phyloP scores from a whole-genome alignment of 768 basidiomycete genomes.

The Ramaria rubella region DNA sequence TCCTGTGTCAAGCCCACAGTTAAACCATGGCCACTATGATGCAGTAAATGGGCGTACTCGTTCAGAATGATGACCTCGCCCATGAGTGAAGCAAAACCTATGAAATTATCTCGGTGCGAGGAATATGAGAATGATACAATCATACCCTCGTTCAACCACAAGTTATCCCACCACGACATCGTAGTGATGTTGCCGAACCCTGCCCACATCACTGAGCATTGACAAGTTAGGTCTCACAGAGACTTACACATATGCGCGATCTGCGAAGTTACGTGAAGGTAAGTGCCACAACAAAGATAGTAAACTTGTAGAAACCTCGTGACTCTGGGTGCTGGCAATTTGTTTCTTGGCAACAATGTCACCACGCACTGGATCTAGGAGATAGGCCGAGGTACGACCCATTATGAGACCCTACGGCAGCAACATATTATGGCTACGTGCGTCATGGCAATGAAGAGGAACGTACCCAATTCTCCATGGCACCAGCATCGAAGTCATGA shows the following conservation, averaged over 20 bases:
- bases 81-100: constrained; percentile 86
- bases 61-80: constrained; percentile 82
- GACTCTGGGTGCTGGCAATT: constrained; percentile 70
- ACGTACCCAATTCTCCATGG: constrained; percentile 86
- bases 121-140: too few species aligned
- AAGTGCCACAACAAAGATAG: neutral
- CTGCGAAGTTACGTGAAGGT: constrained; percentile 6
- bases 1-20: constrained; percentile 30
- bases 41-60: constrained; percentile 28
- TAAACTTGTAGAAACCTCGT: constrained; percentile 61
- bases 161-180: constrained; percentile 89
- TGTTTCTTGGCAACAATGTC: constrained; percentile 71
- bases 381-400: constrained; percentile 73
- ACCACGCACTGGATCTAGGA: constrained; percentile 70
- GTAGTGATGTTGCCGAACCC: constrained; percentile 93
- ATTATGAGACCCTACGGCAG: constrained; percentile 68
- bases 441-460: too few species aligned
- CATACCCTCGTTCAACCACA: constrained; percentile 67
- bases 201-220: neutral
- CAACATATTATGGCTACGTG: neutral
- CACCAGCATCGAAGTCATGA: constrained; percentile 83
- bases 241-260: constrained; percentile 13
- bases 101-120: neutral
- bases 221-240: neutral
- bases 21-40: constrained; percentile 7